Conservation (phyloP, 2,329 filamentous ascomycete genomes). For the Metarhizium sp. region DNA sequence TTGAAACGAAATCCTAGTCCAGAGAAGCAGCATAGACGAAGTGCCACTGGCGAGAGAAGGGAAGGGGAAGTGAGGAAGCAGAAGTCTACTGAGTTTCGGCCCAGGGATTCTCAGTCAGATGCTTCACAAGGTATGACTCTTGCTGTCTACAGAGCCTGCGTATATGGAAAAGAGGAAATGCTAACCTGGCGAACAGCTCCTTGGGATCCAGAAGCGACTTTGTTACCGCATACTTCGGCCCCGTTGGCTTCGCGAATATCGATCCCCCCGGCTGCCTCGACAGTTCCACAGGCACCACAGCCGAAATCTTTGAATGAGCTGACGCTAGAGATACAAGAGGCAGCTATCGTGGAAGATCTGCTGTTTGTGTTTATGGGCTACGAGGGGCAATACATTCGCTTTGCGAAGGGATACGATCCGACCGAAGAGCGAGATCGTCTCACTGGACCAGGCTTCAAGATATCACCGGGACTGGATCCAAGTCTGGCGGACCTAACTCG, state of each 20-base stretch:
- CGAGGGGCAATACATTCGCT: conserved; percentile 95
- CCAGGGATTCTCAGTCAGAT: conserved; percentile 37
- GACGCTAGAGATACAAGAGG: conserved; percentile 74
- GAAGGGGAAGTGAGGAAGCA: conserved; percentile 28
- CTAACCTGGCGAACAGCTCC: conserved; percentile 23
- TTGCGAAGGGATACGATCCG: conserved; percentile 73
- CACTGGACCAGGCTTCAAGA: conserved; percentile 69
- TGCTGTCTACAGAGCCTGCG: neutral
- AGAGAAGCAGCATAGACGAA: conserved; percentile 39
- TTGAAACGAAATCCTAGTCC: conserved; percentile 52
- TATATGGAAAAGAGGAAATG: neutral
- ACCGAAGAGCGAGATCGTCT: conserved; percentile 78
- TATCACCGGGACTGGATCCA: conserved; percentile 77
- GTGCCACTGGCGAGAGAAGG: conserved; percentile 27
- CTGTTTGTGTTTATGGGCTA: conserved; percentile 97
- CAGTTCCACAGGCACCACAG: conserved; percentile 64
- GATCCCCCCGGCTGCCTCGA: conserved; percentile 61
- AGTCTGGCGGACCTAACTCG: conserved; percentile 79
- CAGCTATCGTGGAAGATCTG: conserved; percentile 78
- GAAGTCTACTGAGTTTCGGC: conserved; percentile 34
- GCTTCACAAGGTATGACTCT: conserved; percentile 35
- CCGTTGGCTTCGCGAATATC: conserved; percentile 61
- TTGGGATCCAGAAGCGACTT: conserved; percentile 74
- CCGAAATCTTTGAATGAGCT: conserved; percentile 62
- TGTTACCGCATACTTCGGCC: conserved; percentile 57